A percentile compares a stretch with the other conserved stretches of the same genome.
Evolutionary conservation across 2,329 filamentous ascomycete genomes (phyloP).

Genomic region (Tolypocladium ovalisporum): DNA sequence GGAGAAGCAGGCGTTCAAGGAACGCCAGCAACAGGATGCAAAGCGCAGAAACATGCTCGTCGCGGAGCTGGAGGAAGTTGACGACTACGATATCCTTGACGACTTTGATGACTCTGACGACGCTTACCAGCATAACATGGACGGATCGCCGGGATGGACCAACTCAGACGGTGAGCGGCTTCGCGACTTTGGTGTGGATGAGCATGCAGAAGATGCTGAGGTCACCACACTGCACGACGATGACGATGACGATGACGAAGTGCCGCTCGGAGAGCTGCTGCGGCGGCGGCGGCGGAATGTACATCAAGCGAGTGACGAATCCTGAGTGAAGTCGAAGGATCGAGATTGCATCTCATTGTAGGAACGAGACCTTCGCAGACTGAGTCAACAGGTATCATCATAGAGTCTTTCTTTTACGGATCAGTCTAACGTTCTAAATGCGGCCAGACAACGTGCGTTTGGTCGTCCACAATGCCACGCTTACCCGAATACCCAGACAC

Average conservation of each 20-base stretch:
- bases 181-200: conserved; percentile 70
- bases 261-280: conserved; percentile 60
- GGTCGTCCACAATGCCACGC: not conserved
- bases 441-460: not conserved
- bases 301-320: conserved; percentile 16
- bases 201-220: conserved; percentile 46
- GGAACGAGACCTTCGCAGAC: not conserved
- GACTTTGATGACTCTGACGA: conserved; percentile 44
- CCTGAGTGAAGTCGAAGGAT: not conserved
- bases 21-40: conserved; percentile 37
- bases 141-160: conserved; percentile 46
- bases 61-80: conserved; percentile 40
- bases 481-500: not conserved
- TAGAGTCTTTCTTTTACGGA: not conserved
- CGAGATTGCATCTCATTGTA: not conserved
- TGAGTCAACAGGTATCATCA: not conserved
- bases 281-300: conserved; percentile 43
- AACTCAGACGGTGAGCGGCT: conserved; percentile 67
- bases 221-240: conserved; percentile 20
- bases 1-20: conserved; percentile 35
- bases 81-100: conserved; percentile 44
- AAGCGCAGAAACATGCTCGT: conserved; percentile 29
- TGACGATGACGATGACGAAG: conserved; percentile 31
- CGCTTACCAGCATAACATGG: conserved; percentile 9
- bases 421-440: not conserved